Evolutionary conservation across 345 rosid species (phyloP), one percentile per base, ranked within the genome.

Genomic region (Gossypium stocksii): DNA sequence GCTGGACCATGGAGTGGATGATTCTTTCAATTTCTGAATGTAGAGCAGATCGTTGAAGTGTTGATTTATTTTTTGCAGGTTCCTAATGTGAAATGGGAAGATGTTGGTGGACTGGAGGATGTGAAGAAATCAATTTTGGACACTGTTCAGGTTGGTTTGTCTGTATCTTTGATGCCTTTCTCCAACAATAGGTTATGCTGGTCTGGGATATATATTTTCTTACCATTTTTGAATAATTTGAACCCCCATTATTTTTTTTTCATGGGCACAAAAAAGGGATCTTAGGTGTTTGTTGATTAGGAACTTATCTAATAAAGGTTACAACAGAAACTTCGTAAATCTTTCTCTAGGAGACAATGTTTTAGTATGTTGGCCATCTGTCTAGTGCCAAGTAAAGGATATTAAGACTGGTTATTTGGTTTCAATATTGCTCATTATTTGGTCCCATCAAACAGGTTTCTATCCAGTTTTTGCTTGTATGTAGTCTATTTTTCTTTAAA

Each of bases 51-150:
- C 14, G 29, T 71, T 77, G 77, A 19, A 74, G 25, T 69, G 58
- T 41, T 60, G 43, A 75, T 81, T 72, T 71, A 15, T 66, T 34
- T 56, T 60, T 51, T 15, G 7, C 79, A 93, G 98, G 94, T 95
- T 82, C 98, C 97, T 62, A 82, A 91, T 80, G 96, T 95, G 81
- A 93, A 90, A 81, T 95, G 97, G 99, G 98, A 95, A 77, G 98
- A 93, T 85, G 97, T 95, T 48, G 99, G 98, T 67, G 98, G 98
- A 60, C 97, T 95, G 60, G 99, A 93, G 85, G 98, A 95, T 69
- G 99, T 93, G 74, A 95, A 95, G 85, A 85, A 86, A 76, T 91
- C 98, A 67, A 93, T 93, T 80, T 74, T 95, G 80, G 98, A 95
- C 82, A 93, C 99, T 59, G 99, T 95, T 82, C 99, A 88, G 94